Conservation (phyloP, 2,329 filamentous ascomycete species). For the Chalaropsis ovoidea region DNA sequence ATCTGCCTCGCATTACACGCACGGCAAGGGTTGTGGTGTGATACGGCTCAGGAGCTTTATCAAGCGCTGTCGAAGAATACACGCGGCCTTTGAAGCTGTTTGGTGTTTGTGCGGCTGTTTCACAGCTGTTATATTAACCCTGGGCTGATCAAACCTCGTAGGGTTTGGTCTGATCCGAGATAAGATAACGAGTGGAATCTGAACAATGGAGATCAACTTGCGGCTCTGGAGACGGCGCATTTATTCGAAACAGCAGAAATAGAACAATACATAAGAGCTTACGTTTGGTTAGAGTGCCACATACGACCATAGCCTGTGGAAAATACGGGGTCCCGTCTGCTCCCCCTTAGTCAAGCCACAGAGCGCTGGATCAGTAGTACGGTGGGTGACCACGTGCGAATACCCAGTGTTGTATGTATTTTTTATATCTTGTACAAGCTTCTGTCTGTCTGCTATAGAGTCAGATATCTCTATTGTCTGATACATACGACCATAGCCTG, state of each 20-base stretch:
- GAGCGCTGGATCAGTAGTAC: no score
- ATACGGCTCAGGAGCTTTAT: background rate
- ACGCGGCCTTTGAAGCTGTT: background rate
- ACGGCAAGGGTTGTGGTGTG: background rate
- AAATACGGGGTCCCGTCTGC: no score
- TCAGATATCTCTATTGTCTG: fast-evolving
- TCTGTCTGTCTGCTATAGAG: no score
- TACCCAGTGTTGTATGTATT: no score
- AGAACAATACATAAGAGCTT: no score
- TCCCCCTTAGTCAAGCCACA: no score
- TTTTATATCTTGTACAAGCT: no score
- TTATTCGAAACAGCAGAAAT: no score
- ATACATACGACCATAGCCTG: background rate
- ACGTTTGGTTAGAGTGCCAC: no score
- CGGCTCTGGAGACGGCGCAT: background rate
- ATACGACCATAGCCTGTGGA: no score
- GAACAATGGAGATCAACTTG: background rate
- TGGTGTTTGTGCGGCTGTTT: conserved; percentile 6
- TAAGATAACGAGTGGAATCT: background rate
- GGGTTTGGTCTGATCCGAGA: background rate
- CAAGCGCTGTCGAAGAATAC: background rate
- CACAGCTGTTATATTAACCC: background rate
- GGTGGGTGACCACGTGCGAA: no score
- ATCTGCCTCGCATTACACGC: background rate
- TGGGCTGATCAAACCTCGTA: background rate